These are phyloP conservation scores for Tetrahymena malaccensis DNA, from an alignment of 73 alveolate genomes.

Conservation along the genomic window DNA sequence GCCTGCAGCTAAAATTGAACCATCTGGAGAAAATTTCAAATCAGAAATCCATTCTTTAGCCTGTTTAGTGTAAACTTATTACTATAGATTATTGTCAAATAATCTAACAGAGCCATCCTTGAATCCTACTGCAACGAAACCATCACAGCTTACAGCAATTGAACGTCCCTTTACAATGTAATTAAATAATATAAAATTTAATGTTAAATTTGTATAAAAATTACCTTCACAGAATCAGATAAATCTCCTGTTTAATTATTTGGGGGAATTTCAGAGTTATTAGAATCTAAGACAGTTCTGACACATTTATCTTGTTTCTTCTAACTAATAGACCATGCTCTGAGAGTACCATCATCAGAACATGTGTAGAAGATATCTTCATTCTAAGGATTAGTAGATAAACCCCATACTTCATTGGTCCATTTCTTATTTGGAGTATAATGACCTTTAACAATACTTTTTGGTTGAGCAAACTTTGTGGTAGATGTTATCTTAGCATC, in stretches of 20 bases:
- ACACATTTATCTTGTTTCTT: constrained; percentile 1
- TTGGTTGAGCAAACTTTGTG: constrained; percentile 19
- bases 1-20: constrained; percentile 77
- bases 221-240: constrained; percentile 28
- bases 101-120: constrained; percentile 88
- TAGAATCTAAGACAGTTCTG: constrained; percentile 29
- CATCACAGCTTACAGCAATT: constrained; percentile 87
- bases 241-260: constrained; percentile 41
- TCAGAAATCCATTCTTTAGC: constrained; percentile 71
- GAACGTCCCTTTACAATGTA: constrained; percentile 61
- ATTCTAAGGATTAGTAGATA: constrained; percentile 49
- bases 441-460: constrained; percentile 37
- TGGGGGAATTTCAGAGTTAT: constrained; percentile 19
- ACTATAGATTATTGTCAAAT: constrained; percentile 55
- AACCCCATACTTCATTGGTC: constrained; percentile 81
- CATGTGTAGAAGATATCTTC: constrained; percentile 45
- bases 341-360: constrained; percentile 74
- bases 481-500: constrained; percentile 21
- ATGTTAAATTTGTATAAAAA: not conserved
- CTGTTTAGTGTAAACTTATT: not conserved
- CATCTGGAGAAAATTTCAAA: constrained; percentile 92
- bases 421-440: constrained; percentile 40
- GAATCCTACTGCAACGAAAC: constrained; percentile 88
- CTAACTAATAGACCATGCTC: constrained; percentile 61
- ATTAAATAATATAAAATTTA: no score